Evolutionary conservation across 441 rosid species (phyloP), one percentile per base, ranked within the genome.

Genomic region (Manihot esculenta): DNA sequence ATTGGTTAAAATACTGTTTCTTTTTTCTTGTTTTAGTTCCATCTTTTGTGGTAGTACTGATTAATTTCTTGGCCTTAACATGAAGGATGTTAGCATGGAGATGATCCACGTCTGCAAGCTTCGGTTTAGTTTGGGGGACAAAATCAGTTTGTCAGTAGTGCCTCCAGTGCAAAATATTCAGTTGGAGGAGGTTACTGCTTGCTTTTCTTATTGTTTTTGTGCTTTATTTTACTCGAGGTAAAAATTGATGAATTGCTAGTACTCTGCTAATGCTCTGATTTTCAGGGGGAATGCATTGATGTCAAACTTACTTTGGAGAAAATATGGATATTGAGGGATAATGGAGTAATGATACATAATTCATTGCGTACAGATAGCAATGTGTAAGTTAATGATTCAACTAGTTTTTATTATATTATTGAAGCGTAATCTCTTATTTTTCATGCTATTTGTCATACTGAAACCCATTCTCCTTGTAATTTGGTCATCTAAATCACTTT

Each of bases 281-380:
- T 76, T 71, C 79, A 96, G 99, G 99, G 93, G 27, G 82, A 56
- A 71, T 86, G 90, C 79, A 68, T 91, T 78, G 98, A 93, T 80
- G 86, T 89, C 82, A 84, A 84, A 71, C 79, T 93, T 81, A 77
- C 94, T 45, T 86, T 91, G 38, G 84, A 90, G 73, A 84, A 79
- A 75, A 89, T 96, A 70, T 93, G 91, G 90, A 85, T 79, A 77
- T 76, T 96, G 66, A 88, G 83, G 78, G 94, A 88, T 58, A 80
- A 79, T 83, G 93, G 85, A 78, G 75, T 96, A 79, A 72, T 81
- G 44, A 81, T 75, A 71, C 82, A 85, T 71, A 78, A 78, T 79
- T 69, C 84, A 72, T 70, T 68, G 68, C 63, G 68, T 59, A 66
- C 70, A 12, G 68, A 78, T 75, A 65, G 56, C 72, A 71, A 77